Base-by-base conservation (phyloP, 768 basidiomycete genomes). In the Gymnopilus dilepis region DNA sequence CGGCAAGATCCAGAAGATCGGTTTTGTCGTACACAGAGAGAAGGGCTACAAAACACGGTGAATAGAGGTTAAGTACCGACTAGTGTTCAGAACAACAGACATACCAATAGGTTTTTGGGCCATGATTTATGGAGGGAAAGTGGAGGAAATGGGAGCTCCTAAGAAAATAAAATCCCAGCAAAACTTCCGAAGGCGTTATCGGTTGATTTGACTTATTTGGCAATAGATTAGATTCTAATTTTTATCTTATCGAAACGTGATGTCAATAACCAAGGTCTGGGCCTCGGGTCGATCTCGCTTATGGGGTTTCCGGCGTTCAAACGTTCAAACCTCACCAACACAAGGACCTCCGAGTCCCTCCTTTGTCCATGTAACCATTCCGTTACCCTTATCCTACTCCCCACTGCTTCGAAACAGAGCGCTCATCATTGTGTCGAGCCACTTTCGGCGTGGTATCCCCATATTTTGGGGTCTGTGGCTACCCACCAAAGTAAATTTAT, bases 1-100 rank as follows among this genome's bases (percentile, higher is more conserved):
- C 83, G 22, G 97, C 97, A 48, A 99, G 85, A 56, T 95, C 90
- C 60, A 99, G 75, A 50, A 99, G 86, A 70, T 88, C 86, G 52
- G 90, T 85, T 78, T 99, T 99, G 81, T 99, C 97, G 73, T 97
- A 99, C 58, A 98, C 97, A 30, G 95, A 97, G 54, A 99, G 79
- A 58, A 99, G 79, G 21, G 96, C 97, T 94, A 30, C 5, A 54
- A 22, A 51, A 52, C 13, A 31, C 8, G 30, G 4, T 7, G 28
- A 6, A 48, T n/a, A 48, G 19, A 7, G 24, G 26, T 3, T 11
- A 60, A 55, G 41, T 6, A 58, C 19, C n/a, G 51, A 34, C 21
- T 56, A 2, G 9, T 30, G 30, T 11, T 8, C 41, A 53, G 22
- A 38, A 15, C 17, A 19, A 33, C 33, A 12, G 22, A 59, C 67